Conservation (phyloP, 352 stramenopile genomes). For the Globisporangium mamillatum region DNA sequence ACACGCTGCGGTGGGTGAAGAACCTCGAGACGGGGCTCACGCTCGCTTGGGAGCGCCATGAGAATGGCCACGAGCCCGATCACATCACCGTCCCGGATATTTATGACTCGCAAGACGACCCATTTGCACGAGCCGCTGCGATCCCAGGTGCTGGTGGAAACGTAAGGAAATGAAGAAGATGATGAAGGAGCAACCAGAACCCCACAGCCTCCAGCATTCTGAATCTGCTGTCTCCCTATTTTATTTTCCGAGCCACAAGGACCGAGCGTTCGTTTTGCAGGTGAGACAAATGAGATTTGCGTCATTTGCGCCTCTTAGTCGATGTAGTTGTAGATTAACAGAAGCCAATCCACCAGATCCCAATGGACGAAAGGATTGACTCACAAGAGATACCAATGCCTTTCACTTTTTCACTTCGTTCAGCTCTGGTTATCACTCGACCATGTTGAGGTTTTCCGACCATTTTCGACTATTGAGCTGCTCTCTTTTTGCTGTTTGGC, state of each 20-base stretch:
- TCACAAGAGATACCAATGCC: neutral
- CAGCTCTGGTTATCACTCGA: neutral
- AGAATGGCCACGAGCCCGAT: constrained; percentile 58
- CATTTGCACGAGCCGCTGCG: neutral
- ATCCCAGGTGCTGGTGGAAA: neutral
- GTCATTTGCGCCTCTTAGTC: neutral
- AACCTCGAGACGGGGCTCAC: constrained; percentile 83
- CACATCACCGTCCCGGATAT: constrained; percentile 84
- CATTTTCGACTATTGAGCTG: neutral
- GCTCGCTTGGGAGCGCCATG: constrained; percentile 72
- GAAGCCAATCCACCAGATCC: neutral
- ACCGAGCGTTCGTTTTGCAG: neutral
- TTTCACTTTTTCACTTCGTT: neutral
- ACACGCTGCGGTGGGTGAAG: constrained; percentile 73
- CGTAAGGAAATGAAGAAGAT: neutral
- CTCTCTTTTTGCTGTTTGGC: neutral
- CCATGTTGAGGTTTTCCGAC: neutral
- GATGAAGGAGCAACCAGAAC: neutral
- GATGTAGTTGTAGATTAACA: neutral
- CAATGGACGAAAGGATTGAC: neutral
- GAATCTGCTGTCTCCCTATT: neutral
- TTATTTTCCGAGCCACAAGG: neutral
- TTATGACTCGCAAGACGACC: constrained; percentile 30
- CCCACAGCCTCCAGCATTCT: neutral
- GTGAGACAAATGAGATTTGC: neutral